A percentile compares a stretch with the other conserved stretches of the same genome.
Conservation (phyloP, 495 filamentous ascomycete species). For the Talaromyces liani region DNA sequence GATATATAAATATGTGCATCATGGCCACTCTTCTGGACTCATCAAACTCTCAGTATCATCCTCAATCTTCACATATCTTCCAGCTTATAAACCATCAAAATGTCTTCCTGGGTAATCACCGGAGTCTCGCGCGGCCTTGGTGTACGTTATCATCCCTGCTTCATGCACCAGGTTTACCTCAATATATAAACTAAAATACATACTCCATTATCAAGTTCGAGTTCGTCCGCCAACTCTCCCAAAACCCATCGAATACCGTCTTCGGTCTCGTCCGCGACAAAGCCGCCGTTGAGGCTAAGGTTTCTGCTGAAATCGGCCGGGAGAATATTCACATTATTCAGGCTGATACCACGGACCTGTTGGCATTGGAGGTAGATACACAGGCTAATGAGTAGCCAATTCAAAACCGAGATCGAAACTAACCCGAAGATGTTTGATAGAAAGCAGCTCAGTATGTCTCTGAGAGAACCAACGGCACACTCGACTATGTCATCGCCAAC, state of each 20-base stretch:
- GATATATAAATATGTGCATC: neutral
- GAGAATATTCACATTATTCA: slow-evolving; percentile 33
- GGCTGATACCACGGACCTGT: slow-evolving; percentile 27
- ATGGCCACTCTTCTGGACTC: neutral
- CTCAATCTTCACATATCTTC: neutral
- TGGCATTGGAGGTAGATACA: slow-evolving; percentile 26
- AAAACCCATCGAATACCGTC: slow-evolving; percentile 23
- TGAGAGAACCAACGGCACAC: slow-evolving; percentile 22
- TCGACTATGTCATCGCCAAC: slow-evolving; percentile 36
- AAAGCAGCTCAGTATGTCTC: slow-evolving; percentile 23
- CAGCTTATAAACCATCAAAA: slow-evolving; percentile 8
- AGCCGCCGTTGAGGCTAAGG: slow-evolving; percentile 13
- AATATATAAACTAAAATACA: neutral
- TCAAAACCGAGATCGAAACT: neutral
- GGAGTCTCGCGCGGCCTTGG: slow-evolving; percentile 19
- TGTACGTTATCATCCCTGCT: slow-evolving; percentile 9
- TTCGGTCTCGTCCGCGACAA: slow-evolving; percentile 31
- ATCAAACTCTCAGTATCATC: slow-evolving; percentile 5
- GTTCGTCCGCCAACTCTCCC: slow-evolving; percentile 13
- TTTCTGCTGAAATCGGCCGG: slow-evolving; percentile 18
- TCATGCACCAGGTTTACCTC: no score
- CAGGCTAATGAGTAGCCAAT: neutral
- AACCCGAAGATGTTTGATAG: neutral
- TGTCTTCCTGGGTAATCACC: slow-evolving; percentile 19
- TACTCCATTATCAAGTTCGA: slow-evolving; percentile 16